Conservation (phyloP, 2,329 filamentous ascomycete genomes). For the Ceratocystis papillata region DNA sequence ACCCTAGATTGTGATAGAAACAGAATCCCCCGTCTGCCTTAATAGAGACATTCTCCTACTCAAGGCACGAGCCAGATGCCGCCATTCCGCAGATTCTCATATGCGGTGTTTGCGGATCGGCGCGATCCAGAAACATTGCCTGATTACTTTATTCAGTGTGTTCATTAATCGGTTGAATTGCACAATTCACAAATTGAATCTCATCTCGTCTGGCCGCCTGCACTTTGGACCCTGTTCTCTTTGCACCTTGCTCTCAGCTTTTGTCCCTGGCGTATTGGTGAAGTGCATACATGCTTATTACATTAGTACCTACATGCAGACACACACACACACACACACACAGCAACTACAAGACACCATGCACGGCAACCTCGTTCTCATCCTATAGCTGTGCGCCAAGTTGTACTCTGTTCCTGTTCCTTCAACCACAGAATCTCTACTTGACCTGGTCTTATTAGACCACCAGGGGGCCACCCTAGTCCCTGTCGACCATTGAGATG, state of each 20-base stretch:
- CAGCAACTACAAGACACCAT: not conserved
- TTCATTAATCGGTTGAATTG: not conserved
- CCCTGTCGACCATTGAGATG: not conserved
- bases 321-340: not conserved
- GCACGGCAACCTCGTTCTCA: not conserved
- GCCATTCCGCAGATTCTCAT: slow-evolving; percentile 5
- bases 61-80: slow-evolving; percentile 1
- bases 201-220: not conserved
- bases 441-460: not conserved
- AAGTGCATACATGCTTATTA: not conserved
- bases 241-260: not conserved
- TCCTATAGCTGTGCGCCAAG: not conserved
- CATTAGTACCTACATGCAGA: not conserved
- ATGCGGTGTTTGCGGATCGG: not conserved
- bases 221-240: slow-evolving; percentile 19
- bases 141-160: not conserved
- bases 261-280: not conserved
- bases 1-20: not conserved
- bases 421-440: not conserved
- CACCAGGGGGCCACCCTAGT: not conserved
- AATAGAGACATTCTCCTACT: not conserved
- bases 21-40: not conserved
- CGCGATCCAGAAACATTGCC: not conserved
- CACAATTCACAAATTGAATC: not conserved
- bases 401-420: not conserved